A percentile compares a stretch with the other conserved stretches of the same genome.
Conservation (phyloP, 495 filamentous ascomycete species). For the Penicillium mononematosum region DNA sequence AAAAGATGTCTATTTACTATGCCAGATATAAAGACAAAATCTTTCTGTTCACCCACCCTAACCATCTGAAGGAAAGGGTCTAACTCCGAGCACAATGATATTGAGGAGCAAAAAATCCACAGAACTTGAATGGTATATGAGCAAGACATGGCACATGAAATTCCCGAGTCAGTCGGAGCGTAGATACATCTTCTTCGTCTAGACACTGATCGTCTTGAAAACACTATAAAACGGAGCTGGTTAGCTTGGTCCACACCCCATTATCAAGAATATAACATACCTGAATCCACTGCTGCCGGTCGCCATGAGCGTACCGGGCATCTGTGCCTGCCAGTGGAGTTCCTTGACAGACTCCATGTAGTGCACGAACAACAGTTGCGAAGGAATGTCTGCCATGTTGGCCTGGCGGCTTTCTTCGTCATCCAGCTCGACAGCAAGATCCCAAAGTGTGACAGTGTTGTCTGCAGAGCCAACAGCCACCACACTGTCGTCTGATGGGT, state of each 20-base stretch:
- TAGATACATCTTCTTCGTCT: constrained; percentile 22
- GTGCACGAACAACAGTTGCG: constrained; percentile 93
- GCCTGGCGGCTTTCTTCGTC: constrained; percentile 93
- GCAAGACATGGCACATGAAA: constrained; percentile 35
- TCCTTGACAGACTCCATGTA: constrained; percentile 94
- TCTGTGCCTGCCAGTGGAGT: constrained; percentile 94
- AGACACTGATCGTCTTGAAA: constrained; percentile 59
- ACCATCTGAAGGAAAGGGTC: constrained; percentile 9
- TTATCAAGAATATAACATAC: constrained; percentile 37
- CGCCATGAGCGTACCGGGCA: constrained; percentile 84
- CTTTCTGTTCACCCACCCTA: constrained; percentile 13
- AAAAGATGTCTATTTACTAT: constrained; percentile 13
- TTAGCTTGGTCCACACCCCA: constrained; percentile 21
- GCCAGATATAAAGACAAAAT: constrained; percentile 6
- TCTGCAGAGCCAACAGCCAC: constrained; percentile 90
- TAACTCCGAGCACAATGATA: constrained; percentile 15
- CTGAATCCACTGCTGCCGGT: constrained; percentile 85
- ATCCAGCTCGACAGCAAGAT: constrained; percentile 92
- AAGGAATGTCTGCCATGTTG: constrained; percentile 84
- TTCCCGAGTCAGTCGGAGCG: constrained; percentile 18
- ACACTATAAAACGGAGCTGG: constrained; percentile 34
- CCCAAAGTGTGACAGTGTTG: constrained; percentile 93
- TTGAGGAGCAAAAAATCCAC: constrained; percentile 23
- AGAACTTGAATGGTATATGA: constrained; percentile 34
- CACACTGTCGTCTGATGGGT: constrained; percentile 92